phyloP scores from a whole-genome alignment of 1,284 basidiomycete species.

The Rhodotorula glutinis region DNA sequence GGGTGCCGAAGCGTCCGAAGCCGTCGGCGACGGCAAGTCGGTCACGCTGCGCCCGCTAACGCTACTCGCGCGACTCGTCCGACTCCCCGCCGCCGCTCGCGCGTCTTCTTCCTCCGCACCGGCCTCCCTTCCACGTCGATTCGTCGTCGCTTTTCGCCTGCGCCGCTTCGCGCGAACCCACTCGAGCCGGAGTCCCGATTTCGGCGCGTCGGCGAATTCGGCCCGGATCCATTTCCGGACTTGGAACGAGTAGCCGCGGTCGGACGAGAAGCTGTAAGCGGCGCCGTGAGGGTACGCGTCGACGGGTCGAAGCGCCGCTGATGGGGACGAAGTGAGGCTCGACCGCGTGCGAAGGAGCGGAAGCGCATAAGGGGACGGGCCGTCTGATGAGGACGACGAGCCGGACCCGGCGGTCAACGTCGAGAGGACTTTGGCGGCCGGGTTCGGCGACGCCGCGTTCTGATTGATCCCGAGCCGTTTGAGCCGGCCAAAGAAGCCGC shows the following conservation, averaged over 20 bases:
- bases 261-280: neutral
- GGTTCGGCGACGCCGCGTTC: neutral
- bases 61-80: neutral
- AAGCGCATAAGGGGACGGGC: conserved; percentile 2
- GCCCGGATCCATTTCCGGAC: conserved; percentile 9
- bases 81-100: neutral
- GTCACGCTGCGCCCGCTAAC: too few species aligned
- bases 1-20: too few species aligned
- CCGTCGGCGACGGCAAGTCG: too few species aligned
- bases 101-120: neutral
- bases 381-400: neutral
- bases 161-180: conserved; percentile 3
- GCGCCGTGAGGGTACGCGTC: neutral
- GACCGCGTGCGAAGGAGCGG: conserved; percentile 18
- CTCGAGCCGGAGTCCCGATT: neutral
- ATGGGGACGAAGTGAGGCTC: neutral
- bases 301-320: neutral
- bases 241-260: conserved; percentile 64
- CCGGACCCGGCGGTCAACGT: neutral
- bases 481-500: conserved; percentile 32
- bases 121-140: neutral
- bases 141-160: neutral
- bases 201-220: conserved; percentile 6
- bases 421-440: neutral
- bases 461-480: conserved; percentile 35